Evolutionary conservation across 306 rosid genomes (phyloP).

Genomic region (Glycyrrhiza uralensis): DNA sequence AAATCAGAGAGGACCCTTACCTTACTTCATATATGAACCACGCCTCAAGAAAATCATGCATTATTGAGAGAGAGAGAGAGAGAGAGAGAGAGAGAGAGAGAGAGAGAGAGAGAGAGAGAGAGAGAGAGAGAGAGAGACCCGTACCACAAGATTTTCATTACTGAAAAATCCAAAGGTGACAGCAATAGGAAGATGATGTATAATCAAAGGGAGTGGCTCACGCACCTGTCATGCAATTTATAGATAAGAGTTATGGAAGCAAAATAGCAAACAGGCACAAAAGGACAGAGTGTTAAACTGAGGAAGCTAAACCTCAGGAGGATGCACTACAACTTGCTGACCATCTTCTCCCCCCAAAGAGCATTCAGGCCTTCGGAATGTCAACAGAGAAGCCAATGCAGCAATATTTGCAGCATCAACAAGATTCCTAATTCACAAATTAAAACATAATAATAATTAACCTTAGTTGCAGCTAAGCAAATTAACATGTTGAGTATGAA

Average conservation of each 20-base stretch:
- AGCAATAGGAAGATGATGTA: constrained; percentile 94
- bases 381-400: constrained; percentile 75
- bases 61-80: background rate
- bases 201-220: constrained; percentile 80
- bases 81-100: background rate
- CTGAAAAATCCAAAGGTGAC: constrained; percentile 88
- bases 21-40: background rate
- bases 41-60: constrained; percentile 3
- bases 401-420: constrained; percentile 90
- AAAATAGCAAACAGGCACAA: background rate
- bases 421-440: constrained; percentile 55
- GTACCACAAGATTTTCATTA: constrained; percentile 60
- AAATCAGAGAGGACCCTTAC: constrained; percentile 1
- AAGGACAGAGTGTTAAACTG: background rate
- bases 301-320: constrained; percentile 69
- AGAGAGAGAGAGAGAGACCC: background rate
- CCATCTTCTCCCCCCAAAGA: constrained; percentile 79
- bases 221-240: constrained; percentile 55
- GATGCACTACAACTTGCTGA: constrained; percentile 80
- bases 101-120: background rate
- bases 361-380: constrained; percentile 87
- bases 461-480: background rate
- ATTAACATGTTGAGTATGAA: background rate
- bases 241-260: background rate
- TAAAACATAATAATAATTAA: background rate